phyloP scores from a whole-genome alignment of 192 early-diverging fungal genomes.

The Rhizophagus prolifer region DNA sequence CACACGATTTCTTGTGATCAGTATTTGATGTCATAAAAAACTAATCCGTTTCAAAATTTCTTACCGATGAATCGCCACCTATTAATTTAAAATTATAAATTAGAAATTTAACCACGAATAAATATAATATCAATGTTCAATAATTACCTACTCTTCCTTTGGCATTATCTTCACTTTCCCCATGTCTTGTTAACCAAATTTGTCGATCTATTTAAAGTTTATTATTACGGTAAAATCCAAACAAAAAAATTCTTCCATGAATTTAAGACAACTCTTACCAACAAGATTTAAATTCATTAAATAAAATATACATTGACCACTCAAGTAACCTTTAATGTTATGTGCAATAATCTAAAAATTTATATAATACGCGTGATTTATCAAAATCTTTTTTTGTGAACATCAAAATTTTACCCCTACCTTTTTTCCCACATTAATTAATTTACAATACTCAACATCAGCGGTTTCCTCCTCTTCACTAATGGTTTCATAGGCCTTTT shows the following conservation, averaged over 20 bases:
- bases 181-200: slow-evolving; percentile 93
- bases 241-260: neutral
- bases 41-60: neutral
- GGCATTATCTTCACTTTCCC: slow-evolving; percentile 87
- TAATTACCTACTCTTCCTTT: slow-evolving; percentile 73
- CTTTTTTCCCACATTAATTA: slow-evolving; percentile 96
- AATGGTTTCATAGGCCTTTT: slow-evolving; percentile 87
- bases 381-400: neutral
- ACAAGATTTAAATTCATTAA: slow-evolving; percentile 96
- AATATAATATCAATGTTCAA: neutral
- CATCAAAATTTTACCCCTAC: slow-evolving; percentile 22
- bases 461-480: slow-evolving; percentile 78
- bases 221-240: neutral
- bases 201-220: slow-evolving; percentile 52
- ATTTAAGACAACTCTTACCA: slow-evolving; percentile 41
- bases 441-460: slow-evolving; percentile 88
- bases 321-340: slow-evolving; percentile 91
- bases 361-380: neutral
- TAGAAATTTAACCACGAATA: neutral
- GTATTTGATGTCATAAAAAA: neutral
- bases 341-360: slow-evolving; percentile 72
- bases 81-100: neutral
- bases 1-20: slow-evolving; percentile 38
- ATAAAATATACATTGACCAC: slow-evolving; percentile 95
- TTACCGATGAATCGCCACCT: slow-evolving; percentile 34